Evolutionary conservation across 495 filamentous ascomycete species (phyloP), one percentile per base, ranked within the genome.

Genomic region (Podospora comata): DNA sequence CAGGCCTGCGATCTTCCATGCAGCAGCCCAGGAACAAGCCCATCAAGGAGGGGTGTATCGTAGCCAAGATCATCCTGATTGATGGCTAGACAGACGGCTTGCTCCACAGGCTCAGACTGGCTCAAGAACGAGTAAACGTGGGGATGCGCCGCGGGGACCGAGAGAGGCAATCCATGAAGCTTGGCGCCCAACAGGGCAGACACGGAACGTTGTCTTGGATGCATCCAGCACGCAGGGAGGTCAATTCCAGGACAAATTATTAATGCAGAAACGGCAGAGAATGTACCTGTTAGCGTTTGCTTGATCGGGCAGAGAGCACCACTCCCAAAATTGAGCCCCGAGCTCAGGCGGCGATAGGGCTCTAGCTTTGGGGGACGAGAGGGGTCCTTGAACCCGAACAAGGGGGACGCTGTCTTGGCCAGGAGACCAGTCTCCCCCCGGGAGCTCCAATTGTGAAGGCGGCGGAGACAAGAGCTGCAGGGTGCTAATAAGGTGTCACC

Each of bases 381-480:
- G 39, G 39, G 39, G 39, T 48, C 39, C 39, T 48, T 5, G 39
- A 48, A 48, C 15, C 39, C 39, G 13, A 48, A 48, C 39, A 5
- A 48, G 39, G 39, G 39, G 39, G 39, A 32, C 30, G 30, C 39
- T 0, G 2, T 48, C 39, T 48, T 48, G 39, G 7, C 39, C 39
- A 48, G 39, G 39, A 48, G 39, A 48, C 15, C 39, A 48, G 39
- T 48, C 20, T 23, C 39, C 13, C 39, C 39, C 39, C 39, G 9
- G 39, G 13, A 48, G 39, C 39, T 48, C 39, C 39, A 48, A 48
- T 63, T 63, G 16, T 63, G 61, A 63, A 48, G 61, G 61, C 61
- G 61, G 61, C 61, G 32, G 11, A 18, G 30, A 48, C 39, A 13
- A 48, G 39, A 2, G 39, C 39, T 48, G 39, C 39, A 48, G 39